Conservation (phyloP, 2,329 filamentous ascomycete species). For the Paracorniculantispora psalliotae region DNA sequence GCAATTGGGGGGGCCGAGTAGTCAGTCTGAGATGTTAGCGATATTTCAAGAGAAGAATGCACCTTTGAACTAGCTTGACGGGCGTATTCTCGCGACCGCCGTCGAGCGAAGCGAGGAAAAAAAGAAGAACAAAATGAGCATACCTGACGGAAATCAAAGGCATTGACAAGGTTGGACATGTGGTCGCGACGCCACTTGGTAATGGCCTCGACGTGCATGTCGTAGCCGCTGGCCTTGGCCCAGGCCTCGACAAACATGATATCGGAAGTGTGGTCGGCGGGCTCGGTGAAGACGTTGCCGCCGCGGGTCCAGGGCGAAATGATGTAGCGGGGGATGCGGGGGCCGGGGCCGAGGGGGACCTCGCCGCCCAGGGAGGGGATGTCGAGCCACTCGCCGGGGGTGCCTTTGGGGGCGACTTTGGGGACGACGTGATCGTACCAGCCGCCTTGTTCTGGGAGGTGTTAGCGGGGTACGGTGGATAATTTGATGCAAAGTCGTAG, state of each 20-base stretch:
- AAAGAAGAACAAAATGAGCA: too few species aligned
- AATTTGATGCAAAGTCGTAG: too few species aligned
- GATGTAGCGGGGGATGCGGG: slow-evolving; percentile 47
- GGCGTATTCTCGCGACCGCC: too few species aligned
- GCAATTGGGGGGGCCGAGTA: slow-evolving; percentile 36
- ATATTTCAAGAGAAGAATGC: neutral
- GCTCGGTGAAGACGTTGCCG: slow-evolving; percentile 48
- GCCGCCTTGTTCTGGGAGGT: slow-evolving; percentile 39
- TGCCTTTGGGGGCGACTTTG: slow-evolving; percentile 40
- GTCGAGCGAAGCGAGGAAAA: too few species aligned
- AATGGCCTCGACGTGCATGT: slow-evolving; percentile 23
- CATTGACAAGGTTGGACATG: slow-evolving; percentile 26
- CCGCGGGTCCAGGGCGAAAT: slow-evolving; percentile 51
- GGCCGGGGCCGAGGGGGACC: slow-evolving; percentile 27
- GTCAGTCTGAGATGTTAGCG: slow-evolving; percentile 28
- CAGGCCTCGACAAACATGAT: slow-evolving; percentile 48
- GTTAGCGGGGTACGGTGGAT: neutral
- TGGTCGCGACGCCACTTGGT: slow-evolving; percentile 23
- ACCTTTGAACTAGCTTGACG: too few species aligned
- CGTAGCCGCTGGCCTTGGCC: slow-evolving; percentile 27
- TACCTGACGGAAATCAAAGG: slow-evolving; percentile 36
- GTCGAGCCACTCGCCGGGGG: slow-evolving; percentile 47
- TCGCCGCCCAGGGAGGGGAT: slow-evolving; percentile 28
- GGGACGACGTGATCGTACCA: slow-evolving; percentile 49
- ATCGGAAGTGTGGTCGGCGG: slow-evolving; percentile 48